Evolutionary conservation across 1,139 yeast genomes (phyloP).

Genomic region (Kluyveromyces marxianus): DNA sequence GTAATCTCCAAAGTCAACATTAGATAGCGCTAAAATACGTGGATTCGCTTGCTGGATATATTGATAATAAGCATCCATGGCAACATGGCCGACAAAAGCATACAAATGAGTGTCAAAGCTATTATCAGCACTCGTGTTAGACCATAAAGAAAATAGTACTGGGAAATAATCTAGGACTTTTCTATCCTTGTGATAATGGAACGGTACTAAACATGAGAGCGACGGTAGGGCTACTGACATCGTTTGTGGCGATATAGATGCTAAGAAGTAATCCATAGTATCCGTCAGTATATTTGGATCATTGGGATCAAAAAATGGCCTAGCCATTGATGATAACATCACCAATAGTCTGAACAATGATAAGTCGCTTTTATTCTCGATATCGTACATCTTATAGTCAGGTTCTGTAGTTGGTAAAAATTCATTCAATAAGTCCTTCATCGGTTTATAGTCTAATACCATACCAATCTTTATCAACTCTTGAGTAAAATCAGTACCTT

Average conservation of each 20-base stretch:
- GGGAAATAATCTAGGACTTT: conserved; percentile 44
- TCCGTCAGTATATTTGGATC: conserved; percentile 28
- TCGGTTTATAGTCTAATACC: conserved; percentile 46
- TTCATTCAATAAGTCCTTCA: conserved; percentile 40
- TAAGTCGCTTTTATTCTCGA: conserved; percentile 30
- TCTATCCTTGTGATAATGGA: conserved; percentile 20
- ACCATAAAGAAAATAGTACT: conserved; percentile 70
- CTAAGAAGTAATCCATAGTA: conserved; percentile 30
- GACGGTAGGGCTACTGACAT: conserved; percentile 53
- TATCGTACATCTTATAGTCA: conserved; percentile 31
- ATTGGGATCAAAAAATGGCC: conserved; percentile 34
- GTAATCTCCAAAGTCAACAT: conserved; percentile 34
- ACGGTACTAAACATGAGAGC: conserved; percentile 48
- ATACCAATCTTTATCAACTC: conserved; percentile 33
- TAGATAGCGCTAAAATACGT: conserved; percentile 25
- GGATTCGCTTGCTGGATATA: conserved; percentile 17
- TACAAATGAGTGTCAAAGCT: conserved; percentile 62
- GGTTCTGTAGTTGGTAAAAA: conserved; percentile 43
- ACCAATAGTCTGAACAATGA: conserved; percentile 32
- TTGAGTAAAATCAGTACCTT: conserved; percentile 39
- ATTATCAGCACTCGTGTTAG: conserved; percentile 47
- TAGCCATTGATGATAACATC: conserved; percentile 34
- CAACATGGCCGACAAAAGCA: conserved; percentile 56
- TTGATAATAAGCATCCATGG: conserved; percentile 40
- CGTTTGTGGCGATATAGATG: conserved; percentile 47